Evolutionary conservation across 805 yeast genomes (phyloP).

Genomic region (Candida andamanensis): DNA sequence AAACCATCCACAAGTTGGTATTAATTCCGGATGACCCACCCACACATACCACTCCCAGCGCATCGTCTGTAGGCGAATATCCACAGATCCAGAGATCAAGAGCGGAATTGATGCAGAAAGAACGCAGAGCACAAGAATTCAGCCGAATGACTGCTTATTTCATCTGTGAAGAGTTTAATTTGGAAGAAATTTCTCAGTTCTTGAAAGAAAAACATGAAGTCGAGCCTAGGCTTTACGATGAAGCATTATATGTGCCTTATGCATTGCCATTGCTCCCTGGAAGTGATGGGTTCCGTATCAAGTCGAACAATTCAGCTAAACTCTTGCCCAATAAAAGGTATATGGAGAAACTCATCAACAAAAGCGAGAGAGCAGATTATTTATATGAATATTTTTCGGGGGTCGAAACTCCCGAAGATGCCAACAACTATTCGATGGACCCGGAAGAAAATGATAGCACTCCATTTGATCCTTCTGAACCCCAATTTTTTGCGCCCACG

Average conservation of each 20-base stretch:
- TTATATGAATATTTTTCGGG: conserved; percentile 89
- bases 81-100: conserved; percentile 36
- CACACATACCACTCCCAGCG: conserved; percentile 9
- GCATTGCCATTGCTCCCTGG: conserved; percentile 85
- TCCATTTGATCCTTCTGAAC: conserved; percentile 86
- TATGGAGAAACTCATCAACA: conserved; percentile 76
- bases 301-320: conserved; percentile 55
- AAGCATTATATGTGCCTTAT: conserved; percentile 88
- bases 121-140: conserved; percentile 54
- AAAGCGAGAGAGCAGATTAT: conserved; percentile 83
- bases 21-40: conserved; percentile 63
- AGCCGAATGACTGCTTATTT: conserved; percentile 90
- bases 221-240: conserved; percentile 83
- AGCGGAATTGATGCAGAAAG: conserved; percentile 58
- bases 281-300: conserved; percentile 66
- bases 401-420: conserved; percentile 58
- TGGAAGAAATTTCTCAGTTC: conserved; percentile 59
- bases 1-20: conserved; percentile 80
- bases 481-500: conserved; percentile 72
- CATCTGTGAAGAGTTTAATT: conserved; percentile 75
- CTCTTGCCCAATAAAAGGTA: conserved; percentile 38
- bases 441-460: conserved; percentile 44
- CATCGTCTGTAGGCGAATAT: conserved; percentile 7
- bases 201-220: conserved; percentile 71
- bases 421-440: conserved; percentile 43